A percentile compares a stretch with the other conserved stretches of the same genome.
Evolutionary conservation across 352 stramenopile species (phyloP).

Genomic region (Phytophthora pinifolia): DNA sequence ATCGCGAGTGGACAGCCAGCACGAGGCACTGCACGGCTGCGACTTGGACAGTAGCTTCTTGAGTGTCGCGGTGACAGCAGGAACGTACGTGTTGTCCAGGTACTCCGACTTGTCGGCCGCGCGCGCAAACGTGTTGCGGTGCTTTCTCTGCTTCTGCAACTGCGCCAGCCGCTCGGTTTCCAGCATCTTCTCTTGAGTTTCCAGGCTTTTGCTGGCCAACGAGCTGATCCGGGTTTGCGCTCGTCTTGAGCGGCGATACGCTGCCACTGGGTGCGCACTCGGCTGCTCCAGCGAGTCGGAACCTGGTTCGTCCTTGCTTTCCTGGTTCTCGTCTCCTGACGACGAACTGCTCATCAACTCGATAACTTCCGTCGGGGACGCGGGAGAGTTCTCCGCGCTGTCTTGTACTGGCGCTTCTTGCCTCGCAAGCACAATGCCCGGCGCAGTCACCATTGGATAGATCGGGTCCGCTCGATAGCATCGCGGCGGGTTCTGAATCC

Average conservation of each 20-base stretch:
- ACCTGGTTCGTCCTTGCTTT: conserved; percentile 13
- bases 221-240: conserved; percentile 66
- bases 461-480: conserved; percentile 49
- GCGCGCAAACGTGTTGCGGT: conserved; percentile 40
- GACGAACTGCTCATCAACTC: conserved; percentile 26
- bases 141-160: conserved; percentile 39
- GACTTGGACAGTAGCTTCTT: conserved; percentile 25
- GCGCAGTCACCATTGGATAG: conserved; percentile 48
- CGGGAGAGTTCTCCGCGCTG: conserved; percentile 6
- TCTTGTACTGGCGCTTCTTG: conserved; percentile 19
- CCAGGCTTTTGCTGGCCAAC: conserved; percentile 55
- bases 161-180: conserved; percentile 45
- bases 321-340: conserved; percentile 27
- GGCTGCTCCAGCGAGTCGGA: conserved; percentile 7
- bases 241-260: conserved; percentile 52
- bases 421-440: conserved; percentile 28
- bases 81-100: conserved; percentile 61
- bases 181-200: conserved; percentile 60
- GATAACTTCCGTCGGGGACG: conserved; percentile 17
- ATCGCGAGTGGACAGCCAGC: conserved; percentile 33
- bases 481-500: conserved; percentile 66
- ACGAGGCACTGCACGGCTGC: conserved; percentile 37
- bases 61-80: conserved; percentile 29
- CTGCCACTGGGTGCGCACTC: conserved; percentile 20
- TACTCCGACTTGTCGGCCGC: conserved; percentile 66